phyloP scores from a whole-genome alignment of 257 asterid species.

The Ballota nigra region DNA sequence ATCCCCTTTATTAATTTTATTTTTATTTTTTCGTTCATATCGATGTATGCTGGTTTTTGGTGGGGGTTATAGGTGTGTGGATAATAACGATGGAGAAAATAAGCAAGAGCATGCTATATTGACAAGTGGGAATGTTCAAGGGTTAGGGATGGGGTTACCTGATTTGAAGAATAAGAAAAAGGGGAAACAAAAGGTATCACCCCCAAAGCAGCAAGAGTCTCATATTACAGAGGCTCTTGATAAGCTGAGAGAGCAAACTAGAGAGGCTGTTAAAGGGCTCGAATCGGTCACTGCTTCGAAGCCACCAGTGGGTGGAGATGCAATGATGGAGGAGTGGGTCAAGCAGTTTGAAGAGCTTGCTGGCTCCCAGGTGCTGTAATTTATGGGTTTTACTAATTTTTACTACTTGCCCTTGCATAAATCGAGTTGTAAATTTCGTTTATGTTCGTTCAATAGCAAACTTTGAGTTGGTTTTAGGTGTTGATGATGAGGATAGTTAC shows the following conservation, averaged over 20 bases:
- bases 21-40: background rate
- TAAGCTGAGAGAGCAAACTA: slow-evolving; percentile 92
- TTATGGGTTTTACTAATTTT: background rate
- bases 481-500: slow-evolving; percentile 3
- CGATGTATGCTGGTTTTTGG: background rate
- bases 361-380: slow-evolving; percentile 66
- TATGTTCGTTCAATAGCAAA: background rate
- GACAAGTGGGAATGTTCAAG: slow-evolving; percentile 59
- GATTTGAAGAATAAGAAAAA: slow-evolving; percentile 83
- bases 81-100: slow-evolving; percentile 36
- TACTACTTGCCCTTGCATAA: background rate
- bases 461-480: background rate
- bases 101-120: slow-evolving; percentile 41
- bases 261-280: slow-evolving; percentile 88
- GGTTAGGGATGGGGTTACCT: slow-evolving; percentile 92
- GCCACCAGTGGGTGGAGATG: slow-evolving; percentile 50
- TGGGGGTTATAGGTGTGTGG: slow-evolving; percentile 43
- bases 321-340: slow-evolving; percentile 92
- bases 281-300: slow-evolving; percentile 66
- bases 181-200: slow-evolving; percentile 69
- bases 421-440: background rate
- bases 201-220: slow-evolving; percentile 52
- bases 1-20: no score
- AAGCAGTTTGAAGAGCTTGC: slow-evolving; percentile 99
- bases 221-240: slow-evolving; percentile 89